A percentile compares a stretch with the other conserved stretches of the same genome.
phyloP scores from a whole-genome alignment of 2,329 filamentous ascomycete species.

The Magnaporthales sp. region DNA sequence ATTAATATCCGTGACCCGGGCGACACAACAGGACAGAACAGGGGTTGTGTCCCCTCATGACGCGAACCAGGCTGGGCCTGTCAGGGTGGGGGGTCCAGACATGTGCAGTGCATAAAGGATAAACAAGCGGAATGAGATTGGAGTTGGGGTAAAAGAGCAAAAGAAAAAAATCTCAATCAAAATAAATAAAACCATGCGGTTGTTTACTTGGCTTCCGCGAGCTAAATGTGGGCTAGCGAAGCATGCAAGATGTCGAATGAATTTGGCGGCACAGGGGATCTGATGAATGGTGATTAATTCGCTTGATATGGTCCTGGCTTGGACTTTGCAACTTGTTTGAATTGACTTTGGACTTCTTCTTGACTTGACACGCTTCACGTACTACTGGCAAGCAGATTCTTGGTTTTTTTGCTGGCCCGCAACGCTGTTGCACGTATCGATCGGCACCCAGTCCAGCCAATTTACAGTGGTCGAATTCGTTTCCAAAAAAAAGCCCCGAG shows the following conservation, averaged over 20 bases:
- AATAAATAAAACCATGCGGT: background rate
- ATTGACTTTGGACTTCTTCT: background rate
- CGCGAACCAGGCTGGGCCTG: conserved; percentile 2
- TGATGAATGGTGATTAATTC: background rate
- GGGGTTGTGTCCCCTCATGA: conserved; percentile 1
- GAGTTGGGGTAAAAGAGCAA: background rate
- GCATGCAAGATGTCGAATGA: background rate
- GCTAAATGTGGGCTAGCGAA: background rate
- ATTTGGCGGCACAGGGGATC: background rate
- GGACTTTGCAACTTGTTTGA: background rate
- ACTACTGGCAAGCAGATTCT: background rate
- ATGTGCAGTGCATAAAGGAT: conserved; percentile 8
- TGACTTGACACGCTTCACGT: background rate
- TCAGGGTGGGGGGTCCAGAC: conserved; percentile 1
- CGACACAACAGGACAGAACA: background rate
- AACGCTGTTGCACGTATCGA: background rate
- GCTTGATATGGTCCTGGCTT: background rate
- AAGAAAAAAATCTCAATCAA: background rate
- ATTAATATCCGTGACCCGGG: background rate
- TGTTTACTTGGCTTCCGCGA: background rate
- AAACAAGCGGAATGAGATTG: conserved; percentile 6
- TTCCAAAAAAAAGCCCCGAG: conserved; percentile 6
- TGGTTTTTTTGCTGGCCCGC: background rate
- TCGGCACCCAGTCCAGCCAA: background rate
- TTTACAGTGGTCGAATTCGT: background rate